These are phyloP conservation scores for Eucalyptus pauciflora DNA, from an alignment of 345 rosid genomes.

Conservation along the genomic window DNA sequence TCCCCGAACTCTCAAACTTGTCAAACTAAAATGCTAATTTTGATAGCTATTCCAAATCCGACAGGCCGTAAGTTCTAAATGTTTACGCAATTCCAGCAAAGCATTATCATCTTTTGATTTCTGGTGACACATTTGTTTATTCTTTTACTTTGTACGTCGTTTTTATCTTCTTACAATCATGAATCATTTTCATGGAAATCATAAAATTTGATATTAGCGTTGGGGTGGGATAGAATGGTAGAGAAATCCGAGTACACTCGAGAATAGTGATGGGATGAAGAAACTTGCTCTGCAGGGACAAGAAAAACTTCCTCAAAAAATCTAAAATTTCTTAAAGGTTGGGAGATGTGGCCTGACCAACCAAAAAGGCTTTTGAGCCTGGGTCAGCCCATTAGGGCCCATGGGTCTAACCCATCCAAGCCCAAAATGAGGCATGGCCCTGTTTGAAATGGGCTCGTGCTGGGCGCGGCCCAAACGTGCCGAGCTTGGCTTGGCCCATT, in stretches of 20 bases:
- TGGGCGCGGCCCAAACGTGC: fast-evolving
- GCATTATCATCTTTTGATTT: too few species aligned
- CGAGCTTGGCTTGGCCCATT: background rate
- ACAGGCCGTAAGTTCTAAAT: too few species aligned
- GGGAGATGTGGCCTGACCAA: background rate
- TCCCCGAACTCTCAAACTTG: fast-evolving
- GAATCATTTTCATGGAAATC: background rate
- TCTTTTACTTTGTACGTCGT: background rate
- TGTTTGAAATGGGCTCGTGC: fast-evolving
- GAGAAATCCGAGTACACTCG: background rate
- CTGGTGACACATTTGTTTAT: background rate
- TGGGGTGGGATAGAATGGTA: background rate
- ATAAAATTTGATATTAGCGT: background rate
- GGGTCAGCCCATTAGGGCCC: background rate
- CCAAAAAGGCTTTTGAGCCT: background rate
- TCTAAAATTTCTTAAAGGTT: background rate
- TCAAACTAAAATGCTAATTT: too few species aligned
- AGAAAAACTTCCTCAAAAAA: background rate
- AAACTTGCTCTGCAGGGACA: background rate
- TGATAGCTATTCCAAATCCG: too few species aligned
- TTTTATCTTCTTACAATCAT: background rate
- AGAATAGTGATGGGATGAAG: background rate
- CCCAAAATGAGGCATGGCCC: background rate
- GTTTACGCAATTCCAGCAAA: too few species aligned
- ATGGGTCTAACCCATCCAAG: background rate